Evolutionary conservation across 1,284 basidiomycete species (phyloP), one percentile per base, ranked within the genome.

Genomic region (Mycosarcoma maydis): DNA sequence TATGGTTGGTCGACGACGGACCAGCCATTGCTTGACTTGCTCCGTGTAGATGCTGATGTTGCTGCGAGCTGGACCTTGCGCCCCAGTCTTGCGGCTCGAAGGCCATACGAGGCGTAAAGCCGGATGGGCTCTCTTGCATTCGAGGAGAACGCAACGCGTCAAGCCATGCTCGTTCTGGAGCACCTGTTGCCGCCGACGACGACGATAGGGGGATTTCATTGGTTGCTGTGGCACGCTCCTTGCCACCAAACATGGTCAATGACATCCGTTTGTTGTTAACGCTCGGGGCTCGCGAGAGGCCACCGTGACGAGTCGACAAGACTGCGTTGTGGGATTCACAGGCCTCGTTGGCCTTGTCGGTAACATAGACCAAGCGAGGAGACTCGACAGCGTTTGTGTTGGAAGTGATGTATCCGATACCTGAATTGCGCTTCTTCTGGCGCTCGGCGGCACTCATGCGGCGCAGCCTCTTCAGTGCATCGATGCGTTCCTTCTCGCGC

Each of bases 101-200:
- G n/a, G 37, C 38, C 68, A 74, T 61, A 1, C 50, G 39, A 4
- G 72, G 72, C 19, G 72, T 74, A 45, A 58, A 68, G 14, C 72
- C 72, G 6, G 70, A 62, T 8, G 72, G 70, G 39, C 70, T 72
- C 10, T 66, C 51, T 23, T 52, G 68, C 6, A 70, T 29, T 6
- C 70, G 39, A 1, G 70, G 70, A 24, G 72, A 75, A 6, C 62
- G 61, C 54, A 72, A 47, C 4, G 53, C 51, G 39, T 66, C 72
- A 8, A 75, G 42, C 66, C 59, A 56, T 0, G 59, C 58, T 3
- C 55, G 58, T 19, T 62, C 59, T 2, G 53, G 29, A 23, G 38
- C 45, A 17, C 42, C 60, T 40, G 41, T 29, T 24, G 32, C 24
- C 23, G 34, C 33, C 14, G 52, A 29, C 14, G 30, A 34, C 10